Conservation (phyloP, 495 filamentous ascomycete species). For the Hyphodiscus hymeniophilus region DNA sequence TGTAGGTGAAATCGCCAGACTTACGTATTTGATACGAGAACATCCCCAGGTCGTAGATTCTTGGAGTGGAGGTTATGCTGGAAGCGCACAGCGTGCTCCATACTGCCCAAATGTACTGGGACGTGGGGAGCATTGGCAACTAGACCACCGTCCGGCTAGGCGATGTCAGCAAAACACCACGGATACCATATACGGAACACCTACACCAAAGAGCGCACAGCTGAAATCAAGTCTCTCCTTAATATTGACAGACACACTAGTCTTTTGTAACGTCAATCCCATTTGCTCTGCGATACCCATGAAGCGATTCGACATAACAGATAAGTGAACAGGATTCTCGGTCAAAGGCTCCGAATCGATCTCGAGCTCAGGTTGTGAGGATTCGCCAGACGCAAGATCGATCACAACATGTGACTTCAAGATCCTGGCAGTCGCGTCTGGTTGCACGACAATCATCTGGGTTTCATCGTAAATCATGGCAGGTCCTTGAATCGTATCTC, state of each 20-base stretch:
- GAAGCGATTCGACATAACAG: too few relatives aligned
- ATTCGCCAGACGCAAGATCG: too few relatives aligned
- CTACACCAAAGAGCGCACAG: conserved; percentile 38
- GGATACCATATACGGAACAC: too few relatives aligned
- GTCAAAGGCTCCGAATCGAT: too few relatives aligned
- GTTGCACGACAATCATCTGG: conserved; percentile 22
- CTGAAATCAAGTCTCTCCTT: conserved; percentile 38
- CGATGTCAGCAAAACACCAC: too few relatives aligned
- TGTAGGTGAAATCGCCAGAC: too few relatives aligned
- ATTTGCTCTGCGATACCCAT: conserved; percentile 40
- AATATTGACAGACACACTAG: conserved; percentile 33
- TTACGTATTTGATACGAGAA: conserved; percentile 19
- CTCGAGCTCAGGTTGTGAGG: too few relatives aligned
- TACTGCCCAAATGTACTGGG: conserved; percentile 20
- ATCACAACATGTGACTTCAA: conserved; percentile 21
- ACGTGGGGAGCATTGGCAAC: conserved; percentile 34
- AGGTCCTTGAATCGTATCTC: conserved; percentile 16
- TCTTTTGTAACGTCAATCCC: conserved; percentile 35
- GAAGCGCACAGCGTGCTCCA: conserved; percentile 22
- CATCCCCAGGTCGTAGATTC: conserved; percentile 19
- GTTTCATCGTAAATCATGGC: conserved; percentile 24
- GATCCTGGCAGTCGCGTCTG: conserved; percentile 18
- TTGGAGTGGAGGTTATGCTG: conserved; percentile 12
- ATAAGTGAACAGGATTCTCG: too few relatives aligned
- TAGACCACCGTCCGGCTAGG: conserved; percentile 29